These are phyloP conservation scores for Polymyxa betae DNA, from an alignment of 208 protist genomes.

Conservation along the genomic window DNA sequence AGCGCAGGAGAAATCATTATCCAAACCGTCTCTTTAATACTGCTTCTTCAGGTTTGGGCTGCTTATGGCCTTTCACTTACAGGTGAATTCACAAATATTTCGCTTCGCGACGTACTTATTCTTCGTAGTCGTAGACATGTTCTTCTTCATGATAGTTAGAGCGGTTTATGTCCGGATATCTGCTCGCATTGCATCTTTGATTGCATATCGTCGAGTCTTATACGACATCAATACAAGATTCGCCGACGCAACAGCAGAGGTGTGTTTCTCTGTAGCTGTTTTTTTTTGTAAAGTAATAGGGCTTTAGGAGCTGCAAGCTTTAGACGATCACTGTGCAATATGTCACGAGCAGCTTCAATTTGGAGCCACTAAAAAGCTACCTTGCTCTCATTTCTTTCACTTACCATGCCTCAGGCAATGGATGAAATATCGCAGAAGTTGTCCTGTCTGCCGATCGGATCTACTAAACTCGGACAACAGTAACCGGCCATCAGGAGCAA, in stretches of 20 bases:
- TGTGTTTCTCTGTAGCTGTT: neutral
- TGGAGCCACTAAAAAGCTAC: slow-evolving; percentile 52
- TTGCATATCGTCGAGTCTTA: slow-evolving; percentile 17
- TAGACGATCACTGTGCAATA: slow-evolving; percentile 52
- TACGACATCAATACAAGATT: slow-evolving; percentile 29
- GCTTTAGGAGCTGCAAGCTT: neutral
- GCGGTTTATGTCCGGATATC: neutral
- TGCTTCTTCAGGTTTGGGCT: neutral
- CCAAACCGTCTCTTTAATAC: neutral
- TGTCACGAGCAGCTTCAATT: neutral
- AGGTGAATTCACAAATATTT: neutral
- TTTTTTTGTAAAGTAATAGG: neutral
- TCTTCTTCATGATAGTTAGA: slow-evolving; percentile 44
- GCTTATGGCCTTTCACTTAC: slow-evolving; percentile 16
- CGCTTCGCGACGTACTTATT: neutral
- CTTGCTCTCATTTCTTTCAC: slow-evolving; percentile 56
- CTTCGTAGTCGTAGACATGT: slow-evolving; percentile 30
- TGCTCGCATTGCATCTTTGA: neutral
- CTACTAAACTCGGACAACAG: neutral
- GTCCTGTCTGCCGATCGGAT: slow-evolving; percentile 55
- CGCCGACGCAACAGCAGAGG: neutral
- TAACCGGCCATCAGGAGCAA: neutral
- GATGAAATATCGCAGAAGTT: slow-evolving; percentile 35
- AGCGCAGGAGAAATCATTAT: neutral
- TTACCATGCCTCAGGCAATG: slow-evolving; percentile 42